Evolutionary conservation across 257 asterid species (phyloP), one percentile per base, ranked within the genome.

Genomic region (Solanum paucissectum): DNA sequence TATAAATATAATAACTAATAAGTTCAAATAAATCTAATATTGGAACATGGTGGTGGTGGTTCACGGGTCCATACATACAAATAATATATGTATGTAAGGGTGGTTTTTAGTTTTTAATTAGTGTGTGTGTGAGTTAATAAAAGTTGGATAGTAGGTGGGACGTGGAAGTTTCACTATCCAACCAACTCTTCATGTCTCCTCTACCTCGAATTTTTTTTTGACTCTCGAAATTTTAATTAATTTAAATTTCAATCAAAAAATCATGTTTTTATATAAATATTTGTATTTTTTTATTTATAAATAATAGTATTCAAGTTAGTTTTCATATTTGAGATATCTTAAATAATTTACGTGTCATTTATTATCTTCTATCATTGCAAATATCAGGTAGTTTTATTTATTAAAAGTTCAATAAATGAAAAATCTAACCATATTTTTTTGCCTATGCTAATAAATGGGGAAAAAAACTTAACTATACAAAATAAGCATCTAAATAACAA

Each of bases 161-260:
- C 27, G 85, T 27, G 66, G 66, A 79, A 44, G 85, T 27, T 27
- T 79, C 37, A 79, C 5, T 44, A 44, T 27, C 85, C 85, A 79
- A 79, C 66, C 40, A 79, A 79, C 66, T 44, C 3, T 79, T 18
- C 64, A 25, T 77, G 38, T 79, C 58, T 76, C 11, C n/a, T 20
- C 0, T 58, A 0, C 4, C n/a, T 20, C 2, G 1, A 9, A 58
- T 20, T 0, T 0, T 58, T 3, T 58, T 58, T 58, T 21, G 5
- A 55, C 25, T 21, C 10, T 6, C 25, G 2, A 58, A 20, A 58
- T 20, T 58, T 7, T 20, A 3, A 58, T 58, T 58, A 58, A 58
- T 58, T 58, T 58, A 7, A 58, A 20, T 58, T 58, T 7, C 0
- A 7, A 4, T 7, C 0, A 1, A 58, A 20, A 55, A 58, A 18